phyloP scores from a whole-genome alignment of 768 basidiomycete genomes.

The Pleurotus tuber-regium region DNA sequence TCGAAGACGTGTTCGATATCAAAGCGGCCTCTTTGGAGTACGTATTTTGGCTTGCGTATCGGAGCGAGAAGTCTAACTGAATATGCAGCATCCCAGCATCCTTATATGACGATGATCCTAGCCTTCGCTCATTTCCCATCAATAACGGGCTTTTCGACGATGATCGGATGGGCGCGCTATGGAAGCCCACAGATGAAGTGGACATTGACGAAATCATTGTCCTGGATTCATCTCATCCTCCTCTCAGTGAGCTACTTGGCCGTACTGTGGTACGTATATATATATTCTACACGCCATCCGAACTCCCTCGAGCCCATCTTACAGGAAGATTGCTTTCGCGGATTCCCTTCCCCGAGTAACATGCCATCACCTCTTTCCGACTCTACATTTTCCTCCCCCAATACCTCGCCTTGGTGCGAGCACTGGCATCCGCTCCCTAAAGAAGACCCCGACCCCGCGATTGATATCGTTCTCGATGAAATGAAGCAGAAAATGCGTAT shows the following conservation, averaged over 20 bases:
- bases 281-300: not conserved
- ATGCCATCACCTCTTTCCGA: not conserved
- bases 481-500: conserved; percentile 8
- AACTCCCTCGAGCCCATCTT: not conserved
- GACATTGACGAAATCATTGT: not conserved
- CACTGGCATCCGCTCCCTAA: conserved; percentile 9
- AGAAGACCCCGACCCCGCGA: conserved; percentile 7
- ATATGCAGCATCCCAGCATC: too few species aligned
- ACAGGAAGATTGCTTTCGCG: conserved; percentile 9
- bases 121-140: conserved; percentile 3
- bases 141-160: conserved; percentile 9
- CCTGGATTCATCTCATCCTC: conserved; percentile 1
- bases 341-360: conserved; percentile 5
- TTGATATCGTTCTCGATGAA: conserved; percentile 5
- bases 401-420: conserved; percentile 7
- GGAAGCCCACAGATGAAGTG: conserved; percentile 1
- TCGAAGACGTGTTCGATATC: conserved; percentile 7
- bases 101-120: conserved; percentile 7
- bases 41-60: not conserved
- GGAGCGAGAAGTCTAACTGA: too few species aligned
- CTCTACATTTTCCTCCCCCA: not conserved
- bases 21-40: conserved; percentile 8
- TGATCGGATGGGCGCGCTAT: conserved; percentile 5
- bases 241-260: not conserved
- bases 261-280: not conserved